Base-by-base conservation (phyloP, 768 basidiomycete genomes). In the Termitomyces sp. region DNA sequence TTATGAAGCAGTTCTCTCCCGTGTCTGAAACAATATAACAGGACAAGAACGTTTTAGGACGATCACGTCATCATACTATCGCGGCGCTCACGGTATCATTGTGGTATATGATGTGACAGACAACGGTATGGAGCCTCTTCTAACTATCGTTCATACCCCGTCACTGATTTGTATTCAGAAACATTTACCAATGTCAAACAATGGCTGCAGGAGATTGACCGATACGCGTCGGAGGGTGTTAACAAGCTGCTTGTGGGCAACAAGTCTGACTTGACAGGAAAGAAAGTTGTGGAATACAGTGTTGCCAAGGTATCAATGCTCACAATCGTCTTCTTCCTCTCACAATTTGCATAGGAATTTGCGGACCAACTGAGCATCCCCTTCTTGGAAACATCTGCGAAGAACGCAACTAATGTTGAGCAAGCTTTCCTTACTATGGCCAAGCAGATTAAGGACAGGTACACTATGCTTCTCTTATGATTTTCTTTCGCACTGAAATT, bases 391-490 rank as follows among this genome's bases (percentile, higher is more conserved):
- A 99, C 97, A 13, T 94, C 91, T n/a, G 97, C 97, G 36, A 98
- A 98, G 90, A 94, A 91, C 67, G 93, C 95, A 53, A 95, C 94
- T 60, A 97, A 97, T 65, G 97, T 99, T 59, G 97, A 99, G 72
- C 94, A 99, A 74, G 95, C 97, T 5, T 99, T 99, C 85, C 87
- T 98, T 80, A 95, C 94, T 31, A 92, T 99, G 84, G 95, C 97
- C 4, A 92, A 96, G 79, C 92, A 93, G 74, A 93, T 94, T 70
- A 93, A 94, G 71, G 92, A 94, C 72, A 85, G 91, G 91, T 89
- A 66, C 32, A 83, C 46, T 14, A 61, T 20, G 55, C 13, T 9
- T 20, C 5, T 20, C 32, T 1, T 31, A 16, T 39, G n/a, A 8
- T 34, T 34, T 51, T 24, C 48, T 2, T 56, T 42, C 22, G 29